A percentile compares a stretch with the other conserved stretches of the same genome.
Evolutionary conservation across 257 asterid species (phyloP).

Genomic region (Datura wrightii): DNA sequence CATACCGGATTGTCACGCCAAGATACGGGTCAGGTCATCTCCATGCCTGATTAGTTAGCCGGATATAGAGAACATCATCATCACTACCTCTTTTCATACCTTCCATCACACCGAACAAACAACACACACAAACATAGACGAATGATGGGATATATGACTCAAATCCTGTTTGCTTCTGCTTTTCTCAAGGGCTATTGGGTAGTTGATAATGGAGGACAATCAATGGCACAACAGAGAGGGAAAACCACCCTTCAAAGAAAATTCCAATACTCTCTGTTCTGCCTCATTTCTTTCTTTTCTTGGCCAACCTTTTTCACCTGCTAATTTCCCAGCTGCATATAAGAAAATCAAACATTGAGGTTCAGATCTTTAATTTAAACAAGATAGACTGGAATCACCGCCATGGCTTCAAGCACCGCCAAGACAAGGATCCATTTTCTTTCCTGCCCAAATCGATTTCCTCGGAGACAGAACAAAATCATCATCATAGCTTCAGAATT

Average conservation of each 20-base stretch:
- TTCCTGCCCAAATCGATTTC: background rate
- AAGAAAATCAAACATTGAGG: background rate
- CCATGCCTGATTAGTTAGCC: conserved; percentile 2
- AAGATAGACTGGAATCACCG: background rate
- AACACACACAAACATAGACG: background rate
- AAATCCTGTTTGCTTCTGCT: background rate
- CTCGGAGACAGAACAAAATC: background rate
- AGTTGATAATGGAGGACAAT: background rate
- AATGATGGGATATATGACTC: background rate
- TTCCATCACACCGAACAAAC: background rate
- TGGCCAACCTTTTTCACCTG: background rate
- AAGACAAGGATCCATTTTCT: background rate
- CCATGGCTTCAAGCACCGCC: conserved; percentile 28
- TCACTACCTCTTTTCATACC: background rate
- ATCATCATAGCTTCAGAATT: conserved; percentile 25
- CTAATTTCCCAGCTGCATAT: background rate
- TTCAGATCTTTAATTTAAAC: background rate
- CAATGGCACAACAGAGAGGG: background rate
- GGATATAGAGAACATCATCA: background rate
- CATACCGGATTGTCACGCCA: conserved; percentile 47
- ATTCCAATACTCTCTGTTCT: background rate
- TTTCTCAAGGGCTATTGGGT: background rate
- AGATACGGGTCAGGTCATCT: conserved; percentile 43
- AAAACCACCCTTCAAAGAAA: background rate
- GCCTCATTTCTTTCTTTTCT: conserved; percentile 12